Evolutionary conservation across 768 basidiomycete species (phyloP).

Genomic region (Collybiopsis confluens): DNA sequence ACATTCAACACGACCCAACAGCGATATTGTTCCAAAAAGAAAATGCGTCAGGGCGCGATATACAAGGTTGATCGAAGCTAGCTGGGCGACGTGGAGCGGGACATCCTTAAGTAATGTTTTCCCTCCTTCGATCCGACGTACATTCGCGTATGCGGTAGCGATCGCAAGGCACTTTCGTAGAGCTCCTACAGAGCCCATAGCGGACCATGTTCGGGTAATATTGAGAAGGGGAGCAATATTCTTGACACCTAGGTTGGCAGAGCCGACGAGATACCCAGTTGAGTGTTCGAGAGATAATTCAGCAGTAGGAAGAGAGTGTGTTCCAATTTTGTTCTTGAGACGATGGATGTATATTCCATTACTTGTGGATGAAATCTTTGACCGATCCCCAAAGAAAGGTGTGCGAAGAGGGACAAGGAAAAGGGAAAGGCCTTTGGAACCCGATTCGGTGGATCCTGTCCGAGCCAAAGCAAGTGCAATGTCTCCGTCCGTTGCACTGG

Average conservation of each 20-base stretch:
- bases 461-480: constrained; percentile 71
- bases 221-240: constrained; percentile 68
- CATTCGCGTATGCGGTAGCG: constrained; percentile 58
- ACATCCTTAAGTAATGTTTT: constrained; percentile 46
- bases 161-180: constrained; percentile 63
- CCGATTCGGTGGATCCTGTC: constrained; percentile 50
- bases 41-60: constrained; percentile 68
- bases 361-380: constrained; percentile 40
- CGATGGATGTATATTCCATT: constrained; percentile 71
- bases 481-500: constrained; percentile 75
- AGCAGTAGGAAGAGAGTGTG: constrained; percentile 69
- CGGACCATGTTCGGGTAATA: constrained; percentile 67
- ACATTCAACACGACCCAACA: constrained; percentile 64
- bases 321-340: constrained; percentile 77
- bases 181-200: constrained; percentile 49
- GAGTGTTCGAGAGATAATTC: constrained; percentile 61
- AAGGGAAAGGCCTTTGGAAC: constrained; percentile 66
- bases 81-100: constrained; percentile 59
- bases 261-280: constrained; percentile 61
- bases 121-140: constrained; percentile 53
- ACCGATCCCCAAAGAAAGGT: constrained; percentile 43
- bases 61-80: constrained; percentile 55
- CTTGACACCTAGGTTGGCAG: constrained; percentile 56
- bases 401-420: constrained; percentile 67
- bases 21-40: constrained; percentile 49